Base-by-base conservation (phyloP, 2,329 filamentous ascomycete species). In the Cryphonectria radicalis region DNA sequence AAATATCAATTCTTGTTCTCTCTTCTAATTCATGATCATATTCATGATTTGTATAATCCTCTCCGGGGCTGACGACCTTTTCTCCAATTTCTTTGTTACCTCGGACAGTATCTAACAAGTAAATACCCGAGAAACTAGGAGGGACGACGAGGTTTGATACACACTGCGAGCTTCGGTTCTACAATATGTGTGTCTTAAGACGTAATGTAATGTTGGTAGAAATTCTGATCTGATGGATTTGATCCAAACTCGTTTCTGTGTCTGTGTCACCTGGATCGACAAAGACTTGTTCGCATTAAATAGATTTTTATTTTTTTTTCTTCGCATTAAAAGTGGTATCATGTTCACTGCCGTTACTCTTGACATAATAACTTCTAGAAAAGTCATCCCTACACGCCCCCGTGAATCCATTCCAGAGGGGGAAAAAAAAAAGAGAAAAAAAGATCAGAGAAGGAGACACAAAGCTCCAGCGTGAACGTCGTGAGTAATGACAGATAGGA, bases 331-430 rank as follows among this genome's bases (percentile, higher is more conserved):
- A 59, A 32, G 55, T 59, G 55, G 55, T 59, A 59, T 59, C 55
- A 32, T 35, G 28, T 19, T 59, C 55, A 28, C 55, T 28, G 55
- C 32, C 14, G 28, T 28, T 19, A 32, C 25, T 32, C 14, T 59
- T 32, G 46, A 57, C 25, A 57, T 14, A n/a, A 32, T 64, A 19
- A 46, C 37, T 43, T 64, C 40, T 64, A 28, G n/a, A 32, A 46
- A 43, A 17, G 14, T 46, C 62, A 64, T 46, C 66, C 53, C 32
- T 60, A 40, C 50, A 59, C 43, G 62, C 22, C 46, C 37, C 5
- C n/a, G 25, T 55, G 46, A 32, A 46, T 57, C 46, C 40, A n/a
- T 40, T 32, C 67, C 60, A 42, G 64, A 42, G 43, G 55, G 59
- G 1, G 3, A 32, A 32, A 32, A 32, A 40, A 11, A 11, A 46